Base-by-base conservation (phyloP, 2,329 filamentous ascomycete species). In the Fusarium pseudocircinatum region DNA sequence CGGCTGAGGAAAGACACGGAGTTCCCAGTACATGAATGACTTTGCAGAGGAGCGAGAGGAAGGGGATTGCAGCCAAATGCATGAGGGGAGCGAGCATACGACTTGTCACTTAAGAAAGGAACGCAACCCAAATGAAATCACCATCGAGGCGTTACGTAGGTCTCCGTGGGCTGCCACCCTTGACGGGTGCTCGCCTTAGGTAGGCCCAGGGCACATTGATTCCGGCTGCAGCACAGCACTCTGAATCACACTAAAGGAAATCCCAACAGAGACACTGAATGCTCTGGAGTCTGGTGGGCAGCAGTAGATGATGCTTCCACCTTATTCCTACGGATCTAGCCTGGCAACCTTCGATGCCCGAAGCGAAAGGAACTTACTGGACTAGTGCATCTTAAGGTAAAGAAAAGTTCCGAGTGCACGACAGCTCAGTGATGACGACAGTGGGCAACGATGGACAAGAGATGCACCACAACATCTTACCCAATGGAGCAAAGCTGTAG, bases 341-440 rank as follows among this genome's bases (percentile, higher is more conserved):
- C 59, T 69, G 26, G n/a, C 65, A 58, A 63, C 67, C 64, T 32
- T 54, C 24, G 36, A 67, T 70, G 61, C 53, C 53, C 32, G 26
- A 61, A 53, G 62, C 36, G 54, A 63, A 16, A 37, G 40, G 47
- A 37, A 52, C 52, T 26, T 37, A 18, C 53, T 44, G 57, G 43
- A 28, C 42, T 44, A 69, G 43, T 44, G 50, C 36, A 44, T 34
- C 37, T 34, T 24, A 20, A 24, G 47, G 47, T 62, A 13, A 42
- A 42, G 26, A 61, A 73, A 70, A 52, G 30, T 46, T 34, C 70
- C 61, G 60, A 66, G 47, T 22, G 37, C 42, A 69, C 46, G 32
- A 44, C 60, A 61, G 28, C 64, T 60, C 46, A 44, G 56, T 34
- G 43, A 74, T 73, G 70, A 73, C 70, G 70, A 73, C 70, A 74